Evolutionary conservation across 257 asterid genomes (phyloP).

Genomic region (Fraxinus anomala): DNA sequence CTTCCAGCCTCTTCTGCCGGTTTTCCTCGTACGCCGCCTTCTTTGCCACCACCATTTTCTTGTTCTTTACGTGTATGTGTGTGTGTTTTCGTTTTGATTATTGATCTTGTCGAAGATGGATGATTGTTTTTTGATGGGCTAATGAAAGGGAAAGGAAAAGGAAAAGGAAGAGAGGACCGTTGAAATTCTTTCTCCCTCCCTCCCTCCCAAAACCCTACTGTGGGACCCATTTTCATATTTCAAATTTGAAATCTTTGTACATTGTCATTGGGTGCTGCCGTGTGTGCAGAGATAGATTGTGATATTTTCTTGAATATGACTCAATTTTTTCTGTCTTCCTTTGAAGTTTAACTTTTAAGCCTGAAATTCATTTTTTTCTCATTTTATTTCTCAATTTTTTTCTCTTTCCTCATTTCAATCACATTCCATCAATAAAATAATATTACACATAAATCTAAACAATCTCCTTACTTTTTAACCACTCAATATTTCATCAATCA

Average conservation of each 20-base stretch:
- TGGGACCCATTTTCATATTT: conserved; percentile 27
- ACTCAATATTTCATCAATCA: too few relatives aligned
- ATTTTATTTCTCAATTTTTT: too few relatives aligned
- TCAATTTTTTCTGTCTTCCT: too few relatives aligned
- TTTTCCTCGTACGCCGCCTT: conserved; percentile 53
- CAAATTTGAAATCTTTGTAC: conserved; percentile 18
- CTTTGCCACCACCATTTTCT: conserved; percentile 60
- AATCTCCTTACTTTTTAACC: too few relatives aligned
- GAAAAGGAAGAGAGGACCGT: conserved; percentile 10
- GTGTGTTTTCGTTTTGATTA: neutral
- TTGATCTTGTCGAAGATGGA: neutral
- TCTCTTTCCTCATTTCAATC: too few relatives aligned
- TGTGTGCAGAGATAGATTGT: too few relatives aligned
- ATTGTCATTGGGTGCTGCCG: too few relatives aligned
- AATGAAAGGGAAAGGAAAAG: neutral
- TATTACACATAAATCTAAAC: too few relatives aligned
- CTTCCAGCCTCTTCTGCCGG: conserved; percentile 61
- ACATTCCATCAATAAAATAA: too few relatives aligned
- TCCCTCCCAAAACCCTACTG: conserved; percentile 17
- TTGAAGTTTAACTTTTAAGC: too few relatives aligned
- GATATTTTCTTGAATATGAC: too few relatives aligned
- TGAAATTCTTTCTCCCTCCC: neutral
- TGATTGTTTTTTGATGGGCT: neutral
- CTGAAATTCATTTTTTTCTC: too few relatives aligned
- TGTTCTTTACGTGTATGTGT: neutral